phyloP scores from a whole-genome alignment of 768 basidiomycete genomes.

The Plicaturopsis crispa region DNA sequence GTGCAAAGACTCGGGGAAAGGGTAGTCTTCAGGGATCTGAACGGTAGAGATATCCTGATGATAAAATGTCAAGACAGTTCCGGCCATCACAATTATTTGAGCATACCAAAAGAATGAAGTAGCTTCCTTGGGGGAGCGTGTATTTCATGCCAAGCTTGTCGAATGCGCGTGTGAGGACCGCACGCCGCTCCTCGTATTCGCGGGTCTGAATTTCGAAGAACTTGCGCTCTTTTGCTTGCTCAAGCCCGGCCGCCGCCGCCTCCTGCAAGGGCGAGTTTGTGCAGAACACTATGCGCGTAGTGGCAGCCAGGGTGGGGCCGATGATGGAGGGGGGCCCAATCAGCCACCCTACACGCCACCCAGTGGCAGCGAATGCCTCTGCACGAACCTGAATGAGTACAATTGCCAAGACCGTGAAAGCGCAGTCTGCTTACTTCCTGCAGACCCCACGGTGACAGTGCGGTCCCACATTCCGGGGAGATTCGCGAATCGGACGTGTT shows the following conservation, averaged over 20 bases:
- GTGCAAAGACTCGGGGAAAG: slow-evolving; percentile 66
- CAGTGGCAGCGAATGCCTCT: slow-evolving; percentile 96
- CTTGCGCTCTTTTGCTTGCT: slow-evolving; percentile 58
- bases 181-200: slow-evolving; percentile 80
- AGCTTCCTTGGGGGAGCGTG: slow-evolving; percentile 82
- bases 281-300: slow-evolving; percentile 93
- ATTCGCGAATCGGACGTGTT: slow-evolving; percentile 88
- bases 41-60: slow-evolving; percentile 79
- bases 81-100: no score
- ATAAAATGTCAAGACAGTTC: no score
- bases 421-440: slow-evolving; percentile 75
- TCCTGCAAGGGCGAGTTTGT: slow-evolving; percentile 93
- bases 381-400: no score
- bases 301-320: slow-evolving; percentile 79
- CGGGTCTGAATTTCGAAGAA: slow-evolving; percentile 74
- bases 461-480: slow-evolving; percentile 99
- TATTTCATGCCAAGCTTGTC: slow-evolving; percentile 81
- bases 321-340: slow-evolving; percentile 83
- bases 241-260: slow-evolving; percentile 85
- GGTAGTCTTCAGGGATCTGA: slow-evolving; percentile 77
- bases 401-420: no score
- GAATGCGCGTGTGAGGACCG: slow-evolving; percentile 73
- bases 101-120: slow-evolving; percentile 81
- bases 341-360: slow-evolving; percentile 97
- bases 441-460: slow-evolving; percentile 93